Evolutionary conservation across 2,329 filamentous ascomycete species (phyloP).

Genomic region (Alternaria brassicae): DNA sequence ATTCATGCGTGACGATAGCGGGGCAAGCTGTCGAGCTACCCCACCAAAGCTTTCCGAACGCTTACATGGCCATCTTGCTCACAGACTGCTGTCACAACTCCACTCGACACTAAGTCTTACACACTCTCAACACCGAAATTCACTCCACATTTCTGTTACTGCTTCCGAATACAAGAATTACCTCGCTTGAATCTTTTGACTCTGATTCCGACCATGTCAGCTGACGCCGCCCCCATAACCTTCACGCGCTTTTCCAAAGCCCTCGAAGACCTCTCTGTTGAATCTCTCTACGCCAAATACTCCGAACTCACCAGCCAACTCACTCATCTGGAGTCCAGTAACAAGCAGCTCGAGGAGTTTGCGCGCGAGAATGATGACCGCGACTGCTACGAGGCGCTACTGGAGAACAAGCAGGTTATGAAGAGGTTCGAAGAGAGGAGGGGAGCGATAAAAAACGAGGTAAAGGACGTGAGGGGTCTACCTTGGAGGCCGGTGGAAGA

Average conservation of each 20-base stretch:
- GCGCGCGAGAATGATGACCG: constrained; percentile 61
- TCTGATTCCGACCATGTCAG: constrained; percentile 70
- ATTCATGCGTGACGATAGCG: neutral
- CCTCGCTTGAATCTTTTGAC: neutral
- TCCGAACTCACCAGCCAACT: constrained; percentile 79
- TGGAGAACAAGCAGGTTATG: constrained; percentile 74
- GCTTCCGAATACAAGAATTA: neutral
- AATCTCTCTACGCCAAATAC: constrained; percentile 74
- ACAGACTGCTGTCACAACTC: neutral
- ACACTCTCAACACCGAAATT: neutral
- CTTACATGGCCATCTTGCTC: neutral
- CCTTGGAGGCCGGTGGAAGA: constrained; percentile 55
- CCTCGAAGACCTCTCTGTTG: constrained; percentile 69
- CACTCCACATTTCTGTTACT: neutral
- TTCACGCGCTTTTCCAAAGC: constrained; percentile 70
- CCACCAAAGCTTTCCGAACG: neutral
- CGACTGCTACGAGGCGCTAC: constrained; percentile 76
- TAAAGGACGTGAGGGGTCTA: constrained; percentile 65
- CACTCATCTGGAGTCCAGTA: constrained; percentile 75
- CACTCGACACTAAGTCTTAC: neutral
- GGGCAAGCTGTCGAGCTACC: neutral
- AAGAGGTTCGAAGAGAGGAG: constrained; percentile 72
- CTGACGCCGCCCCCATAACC: constrained; percentile 67
- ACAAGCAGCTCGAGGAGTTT: constrained; percentile 74
- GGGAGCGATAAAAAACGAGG: constrained; percentile 68